These are phyloP conservation scores for Cryptosporidium ryanae DNA, from an alignment of 169 alveolate species.

Conservation along the genomic window DNA sequence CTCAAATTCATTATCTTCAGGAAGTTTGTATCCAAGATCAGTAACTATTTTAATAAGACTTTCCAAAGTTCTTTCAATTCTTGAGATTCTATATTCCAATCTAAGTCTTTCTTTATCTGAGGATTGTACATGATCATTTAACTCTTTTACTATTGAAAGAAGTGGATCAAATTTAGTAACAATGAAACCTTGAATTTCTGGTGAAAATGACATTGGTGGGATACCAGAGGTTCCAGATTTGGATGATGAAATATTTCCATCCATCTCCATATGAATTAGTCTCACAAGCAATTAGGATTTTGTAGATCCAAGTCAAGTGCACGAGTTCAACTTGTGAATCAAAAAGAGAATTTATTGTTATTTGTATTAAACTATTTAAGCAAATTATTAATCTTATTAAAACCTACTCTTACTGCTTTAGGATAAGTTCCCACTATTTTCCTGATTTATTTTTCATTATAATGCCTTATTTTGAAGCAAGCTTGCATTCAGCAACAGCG, in stretches of 20 bases:
- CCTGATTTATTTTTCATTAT: background rate
- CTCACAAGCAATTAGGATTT: too few relatives aligned
- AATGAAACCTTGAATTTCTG: constrained; percentile 86
- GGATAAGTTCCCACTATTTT: background rate
- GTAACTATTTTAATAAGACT: constrained; percentile 62
- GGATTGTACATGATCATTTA: constrained; percentile 87
- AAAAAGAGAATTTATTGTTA: too few relatives aligned
- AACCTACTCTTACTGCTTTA: background rate
- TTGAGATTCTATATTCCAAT: constrained; percentile 59
- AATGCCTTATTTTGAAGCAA: constrained; percentile 9
- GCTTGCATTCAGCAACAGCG: background rate
- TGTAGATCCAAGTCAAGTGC: too few relatives aligned
- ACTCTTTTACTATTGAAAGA: constrained; percentile 88
- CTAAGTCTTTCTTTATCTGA: constrained; percentile 84
- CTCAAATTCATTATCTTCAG: constrained; percentile 59
- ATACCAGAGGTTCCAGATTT: constrained; percentile 44
- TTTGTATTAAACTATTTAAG: too few relatives aligned
- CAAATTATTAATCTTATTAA: background rate
- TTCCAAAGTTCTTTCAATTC: constrained; percentile 62
- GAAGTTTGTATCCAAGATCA: constrained; percentile 66
- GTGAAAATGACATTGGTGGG: constrained; percentile 79
- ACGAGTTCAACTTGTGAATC: too few relatives aligned
- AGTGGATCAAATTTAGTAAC: constrained; percentile 91
- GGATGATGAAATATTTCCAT: background rate
- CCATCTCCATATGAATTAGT: constrained; percentile 6